A percentile compares a stretch with the other conserved stretches of the same genome.
These are phyloP conservation scores for Urochloa ruziziensis DNA, from an alignment of 176 grass and related monocot genomes.

Conservation along the genomic window DNA sequence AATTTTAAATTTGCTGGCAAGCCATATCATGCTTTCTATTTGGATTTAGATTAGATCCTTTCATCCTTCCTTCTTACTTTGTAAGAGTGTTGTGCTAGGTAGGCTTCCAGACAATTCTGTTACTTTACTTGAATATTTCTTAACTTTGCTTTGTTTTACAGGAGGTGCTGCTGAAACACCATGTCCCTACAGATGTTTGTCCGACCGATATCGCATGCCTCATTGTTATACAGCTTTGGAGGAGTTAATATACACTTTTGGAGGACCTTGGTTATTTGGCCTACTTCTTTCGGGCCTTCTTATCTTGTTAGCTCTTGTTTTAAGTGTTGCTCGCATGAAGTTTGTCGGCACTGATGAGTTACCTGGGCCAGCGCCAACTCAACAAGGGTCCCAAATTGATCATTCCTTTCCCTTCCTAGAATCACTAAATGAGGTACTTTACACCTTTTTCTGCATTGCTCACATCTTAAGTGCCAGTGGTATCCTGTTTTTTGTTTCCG, in stretches of 20 bases:
- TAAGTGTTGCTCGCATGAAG: constrained; percentile 99
- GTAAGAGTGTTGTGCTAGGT: background rate
- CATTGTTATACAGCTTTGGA: constrained; percentile 98
- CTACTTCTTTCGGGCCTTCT: constrained; percentile 95
- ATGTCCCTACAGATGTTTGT: constrained; percentile 88
- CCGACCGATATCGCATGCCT: constrained; percentile 99
- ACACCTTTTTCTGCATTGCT: constrained; percentile 7
- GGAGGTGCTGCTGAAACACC: constrained; percentile 89
- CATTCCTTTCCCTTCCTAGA: constrained; percentile 99
- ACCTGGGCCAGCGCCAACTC: constrained; percentile 93
- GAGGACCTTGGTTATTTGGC: constrained; percentile 98
- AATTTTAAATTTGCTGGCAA: constrained; percentile 16
- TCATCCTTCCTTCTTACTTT: background rate
- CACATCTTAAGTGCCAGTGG: background rate
- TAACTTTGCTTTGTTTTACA: constrained; percentile 40
- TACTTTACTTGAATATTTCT: constrained; percentile 27
- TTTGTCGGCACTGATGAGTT: constrained; percentile 96
- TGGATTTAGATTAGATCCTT: background rate
- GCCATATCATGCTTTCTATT: background rate
- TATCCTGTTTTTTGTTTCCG: background rate
- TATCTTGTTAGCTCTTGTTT: constrained; percentile 89
- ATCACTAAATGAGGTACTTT: constrained; percentile 90
- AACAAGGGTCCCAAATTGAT: constrained; percentile 96
- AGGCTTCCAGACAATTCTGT: constrained; percentile 8
- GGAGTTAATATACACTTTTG: constrained; percentile 98